These are phyloP conservation scores for Mortierella polycephala DNA, from an alignment of 371 early-diverging fungal species.

Conservation along the genomic window DNA sequence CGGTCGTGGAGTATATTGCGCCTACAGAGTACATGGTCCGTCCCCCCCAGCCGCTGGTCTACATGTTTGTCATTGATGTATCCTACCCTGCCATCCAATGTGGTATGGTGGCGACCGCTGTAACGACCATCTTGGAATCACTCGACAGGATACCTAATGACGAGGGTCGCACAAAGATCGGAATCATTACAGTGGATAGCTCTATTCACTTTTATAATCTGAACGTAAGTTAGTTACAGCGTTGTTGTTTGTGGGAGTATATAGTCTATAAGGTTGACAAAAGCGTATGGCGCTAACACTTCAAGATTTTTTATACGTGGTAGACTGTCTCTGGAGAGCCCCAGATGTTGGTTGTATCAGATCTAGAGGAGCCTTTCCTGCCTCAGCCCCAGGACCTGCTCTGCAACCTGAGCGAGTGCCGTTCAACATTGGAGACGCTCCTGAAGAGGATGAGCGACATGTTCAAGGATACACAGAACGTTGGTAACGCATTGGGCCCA, in stretches of 20 bases:
- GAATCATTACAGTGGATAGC: conserved; percentile 90
- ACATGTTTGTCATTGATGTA: conserved; percentile 94
- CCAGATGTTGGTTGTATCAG: conserved; percentile 92
- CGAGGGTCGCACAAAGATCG: conserved; percentile 89
- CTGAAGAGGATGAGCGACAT: conserved; percentile 82
- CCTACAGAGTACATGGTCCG: conserved; percentile 95
- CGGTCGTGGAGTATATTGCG: conserved; percentile 94
- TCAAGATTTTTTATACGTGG: not conserved
- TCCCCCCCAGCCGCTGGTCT: conserved; percentile 95
- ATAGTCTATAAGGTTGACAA: no score
- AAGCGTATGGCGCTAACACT: not conserved
- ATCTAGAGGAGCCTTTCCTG: conserved; percentile 89
- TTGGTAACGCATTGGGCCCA: conserved; percentile 83
- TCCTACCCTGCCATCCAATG: conserved; percentile 88
- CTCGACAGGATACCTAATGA: conserved; percentile 90
- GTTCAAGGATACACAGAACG: conserved; percentile 84
- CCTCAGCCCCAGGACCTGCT: conserved; percentile 89
- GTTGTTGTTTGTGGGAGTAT: no score
- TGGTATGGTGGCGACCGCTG: conserved; percentile 79
- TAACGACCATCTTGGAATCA: conserved; percentile 83
- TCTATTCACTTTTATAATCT: conserved; percentile 92
- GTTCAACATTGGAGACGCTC: conserved; percentile 74
- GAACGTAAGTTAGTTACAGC: conserved; percentile 54
- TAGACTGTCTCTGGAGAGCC: conserved; percentile 74
- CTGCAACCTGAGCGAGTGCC: conserved; percentile 85